Evolutionary conservation across 2,329 filamentous ascomycete species (phyloP).

Genomic region (Colletotrichum shisoi): DNA sequence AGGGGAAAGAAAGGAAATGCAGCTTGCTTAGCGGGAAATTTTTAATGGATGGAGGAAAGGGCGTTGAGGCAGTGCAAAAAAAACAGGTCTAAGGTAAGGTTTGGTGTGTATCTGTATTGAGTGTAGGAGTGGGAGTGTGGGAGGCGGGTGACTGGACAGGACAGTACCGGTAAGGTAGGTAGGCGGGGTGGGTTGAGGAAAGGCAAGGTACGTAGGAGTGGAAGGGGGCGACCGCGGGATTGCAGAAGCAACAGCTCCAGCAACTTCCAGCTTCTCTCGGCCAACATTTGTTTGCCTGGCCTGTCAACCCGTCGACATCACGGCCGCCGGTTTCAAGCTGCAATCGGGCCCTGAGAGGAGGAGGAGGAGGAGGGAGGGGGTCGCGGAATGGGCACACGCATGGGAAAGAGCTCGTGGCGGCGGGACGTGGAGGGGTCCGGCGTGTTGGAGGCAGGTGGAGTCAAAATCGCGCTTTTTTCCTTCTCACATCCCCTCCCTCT

Average conservation of each 20-base stretch:
- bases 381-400: slow-evolving; percentile 8
- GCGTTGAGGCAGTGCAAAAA: slow-evolving; percentile 40
- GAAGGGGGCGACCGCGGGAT: slow-evolving; percentile 5
- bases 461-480: slow-evolving; percentile 26
- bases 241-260: slow-evolving; percentile 5
- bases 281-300: not conserved
- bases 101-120: slow-evolving; percentile 37
- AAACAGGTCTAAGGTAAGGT: slow-evolving; percentile 36
- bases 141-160: slow-evolving; percentile 35
- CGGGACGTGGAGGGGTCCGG: slow-evolving; percentile 23
- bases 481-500: not conserved
- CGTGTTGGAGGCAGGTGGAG: slow-evolving; percentile 17
- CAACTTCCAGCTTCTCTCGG: slow-evolving; percentile 7
- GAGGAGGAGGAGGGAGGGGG: not conserved
- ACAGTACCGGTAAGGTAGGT: slow-evolving; percentile 26
- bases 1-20: slow-evolving; percentile 35
- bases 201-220: slow-evolving; percentile 21
- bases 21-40: slow-evolving; percentile 33
- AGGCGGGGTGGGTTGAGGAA: slow-evolving; percentile 33
- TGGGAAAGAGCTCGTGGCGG: slow-evolving; percentile 25
- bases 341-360: slow-evolving; percentile 4
- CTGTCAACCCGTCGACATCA: not conserved
- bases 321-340: slow-evolving; percentile 8
- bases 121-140: slow-evolving; percentile 33
- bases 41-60: slow-evolving; percentile 33